Conservation (phyloP, 148 eudicot genomes). For the Cornus suecica region DNA sequence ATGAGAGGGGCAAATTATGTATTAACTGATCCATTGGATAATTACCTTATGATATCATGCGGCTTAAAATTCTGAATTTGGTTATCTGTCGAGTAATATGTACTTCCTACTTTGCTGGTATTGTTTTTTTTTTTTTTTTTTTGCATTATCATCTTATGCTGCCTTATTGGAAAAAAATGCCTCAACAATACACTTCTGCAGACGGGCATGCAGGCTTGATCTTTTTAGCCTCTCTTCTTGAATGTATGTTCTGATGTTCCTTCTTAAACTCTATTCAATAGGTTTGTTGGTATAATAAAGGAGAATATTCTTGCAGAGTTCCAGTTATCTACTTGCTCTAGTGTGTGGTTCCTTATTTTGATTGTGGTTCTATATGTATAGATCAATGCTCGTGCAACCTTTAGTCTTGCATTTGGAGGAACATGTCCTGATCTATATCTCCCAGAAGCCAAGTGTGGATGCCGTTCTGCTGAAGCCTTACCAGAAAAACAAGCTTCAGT, state of each 20-base stretch:
- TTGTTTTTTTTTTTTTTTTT: not conserved
- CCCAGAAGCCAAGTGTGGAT: constrained; percentile 41
- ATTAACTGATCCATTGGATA: not conserved
- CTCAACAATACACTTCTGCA: not conserved
- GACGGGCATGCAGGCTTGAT: not conserved
- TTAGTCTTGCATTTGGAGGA: constrained; percentile 79
- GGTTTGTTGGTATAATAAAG: not conserved
- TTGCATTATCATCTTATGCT: not conserved
- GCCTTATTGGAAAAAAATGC: constrained; percentile 1
- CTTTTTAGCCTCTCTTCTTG: not conserved
- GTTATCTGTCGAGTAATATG: not conserved
- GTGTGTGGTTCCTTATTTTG: constrained; percentile 6
- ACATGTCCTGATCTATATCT: constrained; percentile 63
- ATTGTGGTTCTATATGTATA: constrained; percentile 20
- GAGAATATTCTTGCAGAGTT: not conserved
- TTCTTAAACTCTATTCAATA: not conserved
- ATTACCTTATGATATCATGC: not conserved
- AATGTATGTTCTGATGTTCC: not conserved
- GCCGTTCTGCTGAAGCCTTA: constrained; percentile 28
- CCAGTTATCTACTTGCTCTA: not conserved
- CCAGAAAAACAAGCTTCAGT: constrained; percentile 15
- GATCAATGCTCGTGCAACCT: constrained; percentile 90
- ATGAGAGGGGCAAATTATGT: not conserved
- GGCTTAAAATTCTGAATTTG: not conserved
- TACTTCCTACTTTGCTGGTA: not conserved